Evolutionary conservation across 192 early-diverging fungal genomes (phyloP), one percentile per base, ranked within the genome.

Genomic region (Podochytrium sp.): DNA sequence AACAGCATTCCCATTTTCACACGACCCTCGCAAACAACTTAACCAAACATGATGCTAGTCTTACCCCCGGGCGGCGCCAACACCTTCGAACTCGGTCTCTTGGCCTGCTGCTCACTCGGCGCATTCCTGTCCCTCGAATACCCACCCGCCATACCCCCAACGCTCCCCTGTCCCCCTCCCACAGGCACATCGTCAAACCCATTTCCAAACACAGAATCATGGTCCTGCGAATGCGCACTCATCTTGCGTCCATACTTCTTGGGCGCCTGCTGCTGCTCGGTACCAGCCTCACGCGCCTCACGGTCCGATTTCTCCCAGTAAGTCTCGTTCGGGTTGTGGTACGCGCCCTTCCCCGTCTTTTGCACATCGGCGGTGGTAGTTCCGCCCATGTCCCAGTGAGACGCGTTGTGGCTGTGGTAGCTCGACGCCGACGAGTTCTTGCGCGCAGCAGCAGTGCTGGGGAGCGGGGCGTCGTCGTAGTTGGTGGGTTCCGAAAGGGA

Each of bases 51-150:
- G 73, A 78, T 56, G 32, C 33, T 69, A 33, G 76, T 77, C 58
- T 74, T 75, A 18, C 80, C 80, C 0, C 80, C 80, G 3, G 80
- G 80, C 12, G 80, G 80, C 18, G 59, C 58, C 49, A 81, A 38
- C 20, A 78, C 80, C 34, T 71, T 68, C 59, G 73, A 76, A 20
- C 58, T 61, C 0, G 76, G 81, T 38, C 66, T 55, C 1, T 34
- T 38, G 33, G 35, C n/a, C 29, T 42, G 27, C 25, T 65, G 64
- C 65, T 40, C 65, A 55, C 81, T 80, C 68, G 62, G 42, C 23
- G 66, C 74, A 43, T 83, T 83, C 42, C 68, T 63, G 59, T 83
- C 79, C 30, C 67, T 74, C 34, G 23, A 14, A 0, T 43, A 65
- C 34, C 7, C 29, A 29, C 50, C 72, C 0, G 42, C 58, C 12